Conservation (phyloP, 352 stramenopile species). For the Pilasporangium apinafurcum region DNA sequence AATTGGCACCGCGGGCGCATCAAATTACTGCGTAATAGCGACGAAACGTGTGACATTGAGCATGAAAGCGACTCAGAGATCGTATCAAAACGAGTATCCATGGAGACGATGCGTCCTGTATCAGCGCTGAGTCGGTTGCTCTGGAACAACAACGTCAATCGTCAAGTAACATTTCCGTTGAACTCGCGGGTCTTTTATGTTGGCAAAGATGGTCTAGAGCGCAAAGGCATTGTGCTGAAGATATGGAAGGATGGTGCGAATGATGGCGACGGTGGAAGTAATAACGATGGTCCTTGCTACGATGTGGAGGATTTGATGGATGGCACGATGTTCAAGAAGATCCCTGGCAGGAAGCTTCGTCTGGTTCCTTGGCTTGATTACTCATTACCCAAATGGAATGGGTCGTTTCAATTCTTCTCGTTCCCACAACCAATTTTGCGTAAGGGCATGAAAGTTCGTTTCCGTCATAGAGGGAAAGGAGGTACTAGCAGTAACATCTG, state of each 20-base stretch:
- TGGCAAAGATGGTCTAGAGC: slow-evolving; percentile 33
- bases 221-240: slow-evolving; percentile 52
- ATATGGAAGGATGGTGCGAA: slow-evolving; percentile 24
- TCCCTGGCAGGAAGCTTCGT: slow-evolving; percentile 30
- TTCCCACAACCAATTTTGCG: slow-evolving; percentile 27
- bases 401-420: slow-evolving; percentile 9
- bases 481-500: slow-evolving; percentile 17
- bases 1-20: slow-evolving; percentile 38
- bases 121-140: slow-evolving; percentile 24
- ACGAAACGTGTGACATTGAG: slow-evolving; percentile 47
- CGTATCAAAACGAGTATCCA: slow-evolving; percentile 37
- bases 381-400: slow-evolving; percentile 25
- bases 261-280: slow-evolving; percentile 2
- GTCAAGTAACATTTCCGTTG: slow-evolving; percentile 21
- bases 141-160: slow-evolving; percentile 5
- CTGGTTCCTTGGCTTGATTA: slow-evolving; percentile 45
- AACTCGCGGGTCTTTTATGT: slow-evolving; percentile 53
- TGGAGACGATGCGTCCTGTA: slow-evolving; percentile 18
- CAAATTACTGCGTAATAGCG: slow-evolving; percentile 28
- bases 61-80: slow-evolving; percentile 46
- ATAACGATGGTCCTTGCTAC: slow-evolving; percentile 12
- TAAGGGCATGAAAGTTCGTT: slow-evolving; percentile 44
- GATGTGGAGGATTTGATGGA: slow-evolving; percentile 54
- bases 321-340: slow-evolving; percentile 29
- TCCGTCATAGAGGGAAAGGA: slow-evolving; percentile 18